Evolutionary conservation across 208 protist genomes (phyloP).

Genomic region (Strigomonas culicis): DNA sequence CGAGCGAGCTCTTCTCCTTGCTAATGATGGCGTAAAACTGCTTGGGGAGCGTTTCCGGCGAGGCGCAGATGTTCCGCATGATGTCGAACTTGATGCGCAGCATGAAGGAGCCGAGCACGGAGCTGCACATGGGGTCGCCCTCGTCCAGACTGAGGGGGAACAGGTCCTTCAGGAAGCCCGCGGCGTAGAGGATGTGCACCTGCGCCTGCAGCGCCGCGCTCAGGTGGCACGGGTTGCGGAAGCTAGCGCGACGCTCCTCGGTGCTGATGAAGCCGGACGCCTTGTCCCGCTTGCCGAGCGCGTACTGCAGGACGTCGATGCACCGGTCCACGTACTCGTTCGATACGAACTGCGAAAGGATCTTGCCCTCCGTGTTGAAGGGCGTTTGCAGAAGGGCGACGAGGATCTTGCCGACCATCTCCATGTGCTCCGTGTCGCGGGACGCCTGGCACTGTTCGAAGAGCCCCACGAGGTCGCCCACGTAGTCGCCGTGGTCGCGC

Average conservation of each 20-base stretch:
- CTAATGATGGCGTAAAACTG: conserved; percentile 26
- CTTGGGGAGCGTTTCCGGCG: conserved; percentile 27
- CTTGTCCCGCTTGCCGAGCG: conserved; percentile 44
- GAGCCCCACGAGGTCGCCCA: conserved; percentile 47
- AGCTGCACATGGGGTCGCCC: conserved; percentile 42
- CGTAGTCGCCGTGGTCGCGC: conserved; percentile 34
- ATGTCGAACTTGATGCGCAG: conserved; percentile 51
- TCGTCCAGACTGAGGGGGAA: conserved; percentile 75
- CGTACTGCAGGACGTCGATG: conserved; percentile 83
- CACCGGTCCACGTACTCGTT: conserved; percentile 49
- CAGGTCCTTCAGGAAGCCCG: conserved; percentile 61
- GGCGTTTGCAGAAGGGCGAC: conserved; percentile 50
- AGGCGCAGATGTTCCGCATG: conserved; percentile 52
- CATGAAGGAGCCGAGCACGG: conserved; percentile 53
- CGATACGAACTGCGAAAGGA: conserved; percentile 72
- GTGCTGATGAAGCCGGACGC: conserved; percentile 62
- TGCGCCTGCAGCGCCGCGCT: conserved; percentile 31
- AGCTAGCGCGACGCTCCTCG: conserved; percentile 62
- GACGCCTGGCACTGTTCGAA: conserved; percentile 33
- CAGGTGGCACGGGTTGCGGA: conserved; percentile 68
- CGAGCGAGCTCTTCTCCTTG: background rate
- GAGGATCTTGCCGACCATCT: conserved; percentile 42
- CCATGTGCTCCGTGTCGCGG: conserved; percentile 31
- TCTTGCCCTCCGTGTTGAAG: conserved; percentile 66
- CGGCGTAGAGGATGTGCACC: conserved; percentile 74